These are phyloP conservation scores for Candolleomyces efflorescens DNA, from an alignment of 768 basidiomycete genomes.

Conservation along the genomic window DNA sequence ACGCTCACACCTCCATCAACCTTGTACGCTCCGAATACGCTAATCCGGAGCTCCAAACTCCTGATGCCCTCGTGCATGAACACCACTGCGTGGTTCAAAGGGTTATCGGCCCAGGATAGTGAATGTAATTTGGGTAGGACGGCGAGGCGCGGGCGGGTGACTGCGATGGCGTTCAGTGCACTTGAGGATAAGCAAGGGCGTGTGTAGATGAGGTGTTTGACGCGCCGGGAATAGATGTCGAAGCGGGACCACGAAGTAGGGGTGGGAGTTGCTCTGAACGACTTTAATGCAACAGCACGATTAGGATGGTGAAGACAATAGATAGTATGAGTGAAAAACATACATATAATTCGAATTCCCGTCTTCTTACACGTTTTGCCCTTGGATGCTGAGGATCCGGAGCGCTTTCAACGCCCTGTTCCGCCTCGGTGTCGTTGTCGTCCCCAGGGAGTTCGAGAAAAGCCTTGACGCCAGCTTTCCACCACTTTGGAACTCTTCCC, in stretches of 20 bases:
- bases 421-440: neutral
- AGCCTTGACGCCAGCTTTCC: neutral
- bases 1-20: neutral
- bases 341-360: neutral
- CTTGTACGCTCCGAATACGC: neutral
- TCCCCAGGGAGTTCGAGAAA: neutral
- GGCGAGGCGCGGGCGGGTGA: slow-evolving; percentile 6
- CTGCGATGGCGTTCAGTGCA: slow-evolving; percentile 4
- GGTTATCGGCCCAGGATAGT: slow-evolving; percentile 9
- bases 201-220: slow-evolving; percentile 18
- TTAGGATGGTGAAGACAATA: neutral
- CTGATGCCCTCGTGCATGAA: slow-evolving; percentile 12
- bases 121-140: slow-evolving; percentile 10
- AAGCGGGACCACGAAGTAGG: slow-evolving; percentile 16
- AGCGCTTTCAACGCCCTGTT: too few species aligned
- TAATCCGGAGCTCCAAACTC: slow-evolving; percentile 6
- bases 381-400: neutral
- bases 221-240: slow-evolving; percentile 17
- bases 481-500: neutral
- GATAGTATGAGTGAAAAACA: neutral
- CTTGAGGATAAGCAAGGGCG: neutral
- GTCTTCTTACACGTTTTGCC: neutral
- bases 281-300: slow-evolving; percentile 1
- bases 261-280: slow-evolving; percentile 13
- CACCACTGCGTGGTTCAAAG: slow-evolving; percentile 6